Percentiles rank a stretch among this genome's conserved stretches.
These are phyloP conservation scores for Diaporthe longicolla DNA, from an alignment of 2,329 filamentous ascomycete species.

Conservation along the genomic window DNA sequence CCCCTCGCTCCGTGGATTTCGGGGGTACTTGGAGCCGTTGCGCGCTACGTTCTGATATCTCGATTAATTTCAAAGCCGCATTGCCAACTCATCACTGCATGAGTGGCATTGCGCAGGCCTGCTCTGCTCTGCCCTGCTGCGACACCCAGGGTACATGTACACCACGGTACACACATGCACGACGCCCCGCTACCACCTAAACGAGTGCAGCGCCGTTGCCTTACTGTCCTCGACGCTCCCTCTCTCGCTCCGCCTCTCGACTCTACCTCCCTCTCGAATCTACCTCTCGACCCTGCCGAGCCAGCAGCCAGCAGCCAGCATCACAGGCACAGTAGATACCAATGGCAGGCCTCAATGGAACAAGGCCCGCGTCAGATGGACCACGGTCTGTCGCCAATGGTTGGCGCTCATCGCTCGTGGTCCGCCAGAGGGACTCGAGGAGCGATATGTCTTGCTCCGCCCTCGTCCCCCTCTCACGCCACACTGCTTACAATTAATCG, in stretches of 20 bases:
- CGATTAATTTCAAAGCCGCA: conserved; percentile 70
- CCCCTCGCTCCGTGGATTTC: conserved; percentile 26
- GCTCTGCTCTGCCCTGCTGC: conserved; percentile 58
- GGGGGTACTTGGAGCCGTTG: conserved; percentile 36
- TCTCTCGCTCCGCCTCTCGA: conserved; percentile 46
- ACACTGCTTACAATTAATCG: conserved; percentile 42
- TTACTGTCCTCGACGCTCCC: conserved; percentile 34
- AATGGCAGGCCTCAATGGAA: neutral
- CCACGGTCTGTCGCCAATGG: neutral
- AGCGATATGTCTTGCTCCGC: conserved; percentile 31
- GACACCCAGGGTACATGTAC: conserved; percentile 29
- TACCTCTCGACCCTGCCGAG: conserved; percentile 36
- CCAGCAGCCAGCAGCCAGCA: too few species aligned
- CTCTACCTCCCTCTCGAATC: conserved; percentile 41
- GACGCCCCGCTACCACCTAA: conserved; percentile 1
- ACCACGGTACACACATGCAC: conserved; percentile 20
- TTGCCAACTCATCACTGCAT: conserved; percentile 87
- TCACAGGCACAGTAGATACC: neutral
- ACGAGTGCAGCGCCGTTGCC: conserved; percentile 8
- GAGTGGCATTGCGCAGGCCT: conserved; percentile 57
- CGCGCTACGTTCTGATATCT: conserved; percentile 44
- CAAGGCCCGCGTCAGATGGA: neutral
- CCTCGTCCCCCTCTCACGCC: conserved; percentile 54
- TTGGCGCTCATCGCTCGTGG: neutral
- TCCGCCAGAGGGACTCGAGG: neutral